Base-by-base conservation (phyloP, 2,329 filamentous ascomycete genomes). In the Ophiosphaerella narmari region DNA sequence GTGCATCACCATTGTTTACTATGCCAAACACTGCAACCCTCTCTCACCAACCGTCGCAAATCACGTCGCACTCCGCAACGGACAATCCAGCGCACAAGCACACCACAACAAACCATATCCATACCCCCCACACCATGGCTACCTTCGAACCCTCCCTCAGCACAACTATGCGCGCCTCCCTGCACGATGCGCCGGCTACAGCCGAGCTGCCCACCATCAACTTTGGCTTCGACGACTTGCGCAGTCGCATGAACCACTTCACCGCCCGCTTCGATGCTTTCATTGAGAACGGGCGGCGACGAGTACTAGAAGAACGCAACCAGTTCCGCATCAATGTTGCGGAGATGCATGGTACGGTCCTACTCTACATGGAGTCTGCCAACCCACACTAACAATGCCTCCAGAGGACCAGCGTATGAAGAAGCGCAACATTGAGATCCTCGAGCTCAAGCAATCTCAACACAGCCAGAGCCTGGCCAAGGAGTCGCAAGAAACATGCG, bases 171-270 rank as follows among this genome's bases (percentile, higher is more conserved):
- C 83, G 82, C 58, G 82, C 83, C 13, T 75, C 83, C 55, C 79
- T 82, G 32, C 79, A 84, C 35, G 77, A 79, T 39, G 83, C 80
- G 36, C 82, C 85, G 12, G 89, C 86, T 6, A 85, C 90, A 77
- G 87, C 86, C 36, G 88, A 91, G 42, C 84, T 99, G 7, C 94
- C 94, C 32, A 90, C 83, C 71, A 89, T 96, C 74, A 91, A 96
- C 75, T 97, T 99, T 73, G 91, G 91, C 50, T 97, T 97, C 74
- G 92, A 97, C 65, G 91, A 97, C 62, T 77, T 99, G 69, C 92
- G 93, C 75, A 91, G 93, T 67, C 89, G 91, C 75, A 97, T 99
- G 94, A 83, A 87, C 46, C 90, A 89, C 57, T 99, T 99, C 72
- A 97, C 89, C 0, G 82, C 85, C 7, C 88, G 86, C 63, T 99